Percentiles rank a stretch among this genome's conserved stretches.
phyloP scores from a whole-genome alignment of 805 yeast species.

The Clavispora asparagi region DNA sequence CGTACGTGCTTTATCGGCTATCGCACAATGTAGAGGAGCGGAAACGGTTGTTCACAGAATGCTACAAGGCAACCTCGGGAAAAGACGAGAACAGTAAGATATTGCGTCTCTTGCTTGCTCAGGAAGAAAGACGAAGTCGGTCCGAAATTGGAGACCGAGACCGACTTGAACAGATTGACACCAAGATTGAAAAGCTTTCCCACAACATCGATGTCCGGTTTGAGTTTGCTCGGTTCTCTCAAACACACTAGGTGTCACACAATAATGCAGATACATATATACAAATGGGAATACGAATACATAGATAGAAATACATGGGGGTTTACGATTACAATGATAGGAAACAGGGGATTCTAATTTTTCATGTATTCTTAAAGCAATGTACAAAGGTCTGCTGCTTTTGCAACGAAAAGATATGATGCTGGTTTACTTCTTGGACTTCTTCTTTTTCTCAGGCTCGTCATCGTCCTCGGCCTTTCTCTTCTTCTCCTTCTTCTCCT shows the following conservation, averaged over 20 bases:
- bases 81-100: slow-evolving; percentile 17
- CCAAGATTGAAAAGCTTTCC: slow-evolving; percentile 1
- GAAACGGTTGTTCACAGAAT: slow-evolving; percentile 11
- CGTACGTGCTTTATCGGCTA: slow-evolving; percentile 11
- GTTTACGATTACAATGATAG: too few species aligned
- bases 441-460: slow-evolving; percentile 46
- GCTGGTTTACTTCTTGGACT: slow-evolving; percentile 34
- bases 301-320: neutral
- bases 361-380: slow-evolving; percentile 5
- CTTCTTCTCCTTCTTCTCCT: slow-evolving; percentile 41
- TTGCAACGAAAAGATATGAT: slow-evolving; percentile 7
- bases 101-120: slow-evolving; percentile 13
- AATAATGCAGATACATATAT: neutral
- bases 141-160: slow-evolving; percentile 1
- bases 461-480: slow-evolving; percentile 29
- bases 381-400: slow-evolving; percentile 3
- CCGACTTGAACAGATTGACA: slow-evolving; percentile 2
- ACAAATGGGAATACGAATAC: neutral
- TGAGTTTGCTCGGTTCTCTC: neutral
- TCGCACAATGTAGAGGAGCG: slow-evolving; percentile 12
- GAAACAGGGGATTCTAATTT: neutral
- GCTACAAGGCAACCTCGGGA: slow-evolving; percentile 10
- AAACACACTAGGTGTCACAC: neutral
- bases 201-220: neutral
- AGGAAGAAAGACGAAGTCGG: neutral